Evolutionary conservation across 73 alveolate species (phyloP), one percentile per base, ranked within the genome.

Genomic region (Tetrahymena thermophila): DNA sequence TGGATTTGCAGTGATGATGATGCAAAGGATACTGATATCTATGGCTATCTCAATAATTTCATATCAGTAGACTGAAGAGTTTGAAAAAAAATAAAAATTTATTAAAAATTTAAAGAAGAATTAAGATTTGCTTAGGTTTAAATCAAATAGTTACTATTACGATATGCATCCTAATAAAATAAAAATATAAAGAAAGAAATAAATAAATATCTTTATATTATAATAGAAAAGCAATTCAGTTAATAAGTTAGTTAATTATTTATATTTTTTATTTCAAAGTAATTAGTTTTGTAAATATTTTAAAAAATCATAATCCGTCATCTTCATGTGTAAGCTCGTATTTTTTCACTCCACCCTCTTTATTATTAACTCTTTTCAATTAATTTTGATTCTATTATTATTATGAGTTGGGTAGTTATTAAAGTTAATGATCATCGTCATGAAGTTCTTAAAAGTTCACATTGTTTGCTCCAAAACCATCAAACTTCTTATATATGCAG

Each of bases 1-100:
- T 96, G 98, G 98, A 94, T 96, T 43, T 94, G 96, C 94, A 95
- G 95, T 6, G 96, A 94, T 58, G 97, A 96, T 42, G 97, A 96
- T 85, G 96, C 97, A 25, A 95, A 96, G 28, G 98, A 96, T 56
- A 93, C 85, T 21, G 98, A 96, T 56, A 71, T 85, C 19, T 93
- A 94, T 44, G 98, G 98, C 38, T 96, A 96, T 40, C 58, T 96
- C 15, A 96, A 96, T 43, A 96, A 96, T 85, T 93, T 96, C n/a
- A 56, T 96, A 6, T 85, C 93, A 38, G 96, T 96, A 16, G 50
- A 95, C 35, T 95, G 97, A 95, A 23, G 34, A 85, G 13, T 9
- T 50, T 14, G 28, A 21, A 1, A 19, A 42, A 11, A 50, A 50
- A 50, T 0, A 50, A 50, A 50, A 50, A 2, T 21, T 19, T 50